Conservation (phyloP, 257 asterid genomes). For the Nyctanthes arbortristis region DNA sequence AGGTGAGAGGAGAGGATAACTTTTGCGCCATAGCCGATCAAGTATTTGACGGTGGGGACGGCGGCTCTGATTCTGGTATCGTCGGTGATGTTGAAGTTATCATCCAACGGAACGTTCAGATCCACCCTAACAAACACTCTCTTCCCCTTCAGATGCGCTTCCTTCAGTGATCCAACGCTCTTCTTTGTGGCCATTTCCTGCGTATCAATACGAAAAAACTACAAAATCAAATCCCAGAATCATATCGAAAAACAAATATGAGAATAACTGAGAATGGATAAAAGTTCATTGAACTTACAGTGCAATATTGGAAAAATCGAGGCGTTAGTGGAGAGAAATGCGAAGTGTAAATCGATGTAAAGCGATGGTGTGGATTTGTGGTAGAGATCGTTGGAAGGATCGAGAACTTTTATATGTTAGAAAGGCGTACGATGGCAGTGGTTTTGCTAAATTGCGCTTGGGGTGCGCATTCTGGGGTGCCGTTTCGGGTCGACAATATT, state of each 20-base stretch:
- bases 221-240: not conserved
- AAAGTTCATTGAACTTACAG: not conserved
- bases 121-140: slow-evolving; percentile 31
- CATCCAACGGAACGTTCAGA: slow-evolving; percentile 33
- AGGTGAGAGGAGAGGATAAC: slow-evolving; percentile 33
- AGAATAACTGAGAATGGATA: not conserved
- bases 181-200: slow-evolving; percentile 22
- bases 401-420: not conserved
- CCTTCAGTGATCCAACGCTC: slow-evolving; percentile 32
- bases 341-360: too few relatives aligned
- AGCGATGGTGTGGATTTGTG: too few relatives aligned
- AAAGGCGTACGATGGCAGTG: not conserved
- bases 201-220: too few relatives aligned
- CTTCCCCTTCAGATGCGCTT: slow-evolving; percentile 32
- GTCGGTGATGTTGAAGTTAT: slow-evolving; percentile 29
- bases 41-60: slow-evolving; percentile 30
- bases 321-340: not conserved
- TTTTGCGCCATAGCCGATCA: slow-evolving; percentile 32
- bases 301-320: not conserved
- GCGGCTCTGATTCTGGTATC: slow-evolving; percentile 33
- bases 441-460: not conserved
- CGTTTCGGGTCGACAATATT: not conserved
- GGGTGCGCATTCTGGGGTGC: not conserved
- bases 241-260: not conserved
- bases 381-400: not conserved